Evolutionary conservation across 495 filamentous ascomycete species (phyloP).

Genomic region (Hypoxylon cercidicola): DNA sequence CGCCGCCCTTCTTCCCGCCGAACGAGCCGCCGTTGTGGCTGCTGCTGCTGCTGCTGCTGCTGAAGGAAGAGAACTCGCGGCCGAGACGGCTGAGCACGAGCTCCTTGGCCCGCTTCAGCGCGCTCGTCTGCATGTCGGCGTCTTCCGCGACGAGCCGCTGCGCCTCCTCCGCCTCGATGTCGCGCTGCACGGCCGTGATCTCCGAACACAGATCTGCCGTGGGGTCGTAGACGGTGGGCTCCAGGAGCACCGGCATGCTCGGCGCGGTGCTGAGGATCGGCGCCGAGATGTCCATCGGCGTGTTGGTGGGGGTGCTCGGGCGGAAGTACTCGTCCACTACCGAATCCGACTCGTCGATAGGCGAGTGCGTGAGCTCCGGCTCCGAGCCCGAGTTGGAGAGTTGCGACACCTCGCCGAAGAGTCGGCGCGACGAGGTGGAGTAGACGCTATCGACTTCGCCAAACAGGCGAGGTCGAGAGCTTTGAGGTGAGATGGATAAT

Average conservation of each 20-base stretch:
- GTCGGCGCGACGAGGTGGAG: conserved; percentile 41
- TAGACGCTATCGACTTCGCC: conserved; percentile 43
- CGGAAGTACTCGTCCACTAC: conserved; percentile 53
- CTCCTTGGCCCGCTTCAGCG: conserved; percentile 56
- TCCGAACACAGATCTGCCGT: conserved; percentile 50
- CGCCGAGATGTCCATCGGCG: conserved; percentile 53
- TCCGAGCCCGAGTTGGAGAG: conserved; percentile 38
- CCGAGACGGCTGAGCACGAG: conserved; percentile 58
- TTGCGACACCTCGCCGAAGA: conserved; percentile 42
- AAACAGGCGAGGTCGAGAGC: conserved; percentile 31
- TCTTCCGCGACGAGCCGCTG: conserved; percentile 52
- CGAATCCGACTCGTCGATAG: conserved; percentile 53
- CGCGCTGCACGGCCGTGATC: conserved; percentile 55
- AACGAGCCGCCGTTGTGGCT: conserved; percentile 12
- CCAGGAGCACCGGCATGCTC: conserved; percentile 53
- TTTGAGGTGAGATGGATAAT: conserved; percentile 33
- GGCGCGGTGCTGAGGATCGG: conserved; percentile 59
- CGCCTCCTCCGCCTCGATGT: conserved; percentile 52
- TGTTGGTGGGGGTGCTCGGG: conserved; percentile 47
- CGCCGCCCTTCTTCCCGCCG: conserved; percentile 38
- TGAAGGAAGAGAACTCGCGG: conserved; percentile 54
- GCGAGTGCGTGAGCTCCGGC: conserved; percentile 45
- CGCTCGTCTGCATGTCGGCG: conserved; percentile 52
- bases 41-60: conserved; percentile 4
- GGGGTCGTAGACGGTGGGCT: conserved; percentile 59